Conservation (phyloP, 345 rosid species). For the Pugionium cornutum region DNA sequence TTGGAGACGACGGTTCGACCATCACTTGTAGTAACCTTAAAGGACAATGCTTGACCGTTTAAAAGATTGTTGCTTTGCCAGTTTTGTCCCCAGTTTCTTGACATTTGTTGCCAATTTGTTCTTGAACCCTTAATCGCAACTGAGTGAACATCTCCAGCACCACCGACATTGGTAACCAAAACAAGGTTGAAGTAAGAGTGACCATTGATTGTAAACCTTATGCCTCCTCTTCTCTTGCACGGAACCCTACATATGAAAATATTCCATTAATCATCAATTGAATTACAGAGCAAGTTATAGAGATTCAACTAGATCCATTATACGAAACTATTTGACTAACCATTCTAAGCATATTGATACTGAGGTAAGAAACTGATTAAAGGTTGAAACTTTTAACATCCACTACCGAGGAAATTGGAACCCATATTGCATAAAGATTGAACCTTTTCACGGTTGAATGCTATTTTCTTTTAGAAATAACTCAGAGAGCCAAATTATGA, state of each 20-base stretch:
- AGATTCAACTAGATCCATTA: not conserved
- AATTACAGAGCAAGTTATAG: too few species aligned
- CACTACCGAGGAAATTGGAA: too few species aligned
- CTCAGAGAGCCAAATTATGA: not conserved
- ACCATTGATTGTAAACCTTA: slow-evolving; percentile 60
- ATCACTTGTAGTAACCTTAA: slow-evolving; percentile 52
- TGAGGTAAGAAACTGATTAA: not conserved
- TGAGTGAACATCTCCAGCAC: slow-evolving; percentile 50
- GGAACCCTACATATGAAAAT: slow-evolving; percentile 46
- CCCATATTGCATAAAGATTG: too few species aligned
- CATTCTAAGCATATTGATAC: too few species aligned
- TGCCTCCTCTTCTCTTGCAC: slow-evolving; percentile 55
- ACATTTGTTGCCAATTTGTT: slow-evolving; percentile 55
- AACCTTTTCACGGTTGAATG: too few species aligned
- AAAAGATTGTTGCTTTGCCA: slow-evolving; percentile 57
- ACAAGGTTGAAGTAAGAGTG: slow-evolving; percentile 62
- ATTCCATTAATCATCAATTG: not conserved
- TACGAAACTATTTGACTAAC: too few species aligned
- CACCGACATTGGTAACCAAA: slow-evolving; percentile 60
- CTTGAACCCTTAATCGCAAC: slow-evolving; percentile 58
- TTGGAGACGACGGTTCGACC: slow-evolving; percentile 46
- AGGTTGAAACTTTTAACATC: not conserved
- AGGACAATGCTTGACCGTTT: slow-evolving; percentile 55
- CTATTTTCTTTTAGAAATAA: not conserved
- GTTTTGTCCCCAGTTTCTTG: slow-evolving; percentile 53